Conservation (phyloP, 1,139 yeast species). For the Yamadazyma triangularis region DNA sequence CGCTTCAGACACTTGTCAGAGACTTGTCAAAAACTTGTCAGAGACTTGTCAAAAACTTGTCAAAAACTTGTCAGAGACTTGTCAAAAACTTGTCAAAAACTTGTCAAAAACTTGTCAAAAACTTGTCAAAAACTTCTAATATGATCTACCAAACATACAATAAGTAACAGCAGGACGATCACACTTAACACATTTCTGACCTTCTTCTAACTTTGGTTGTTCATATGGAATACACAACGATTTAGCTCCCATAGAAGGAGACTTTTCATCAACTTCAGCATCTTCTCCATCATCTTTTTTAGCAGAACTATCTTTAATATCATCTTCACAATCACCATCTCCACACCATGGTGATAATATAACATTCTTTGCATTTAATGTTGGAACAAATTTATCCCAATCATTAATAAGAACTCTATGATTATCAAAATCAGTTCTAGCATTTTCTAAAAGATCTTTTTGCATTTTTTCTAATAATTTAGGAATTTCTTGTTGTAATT, state of each 20-base stretch:
- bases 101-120: background rate
- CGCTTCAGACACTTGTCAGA: no score
- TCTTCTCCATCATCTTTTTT: constrained; percentile 77
- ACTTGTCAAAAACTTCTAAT: constrained; percentile 44
- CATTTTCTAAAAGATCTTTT: constrained; percentile 64
- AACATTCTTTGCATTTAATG: constrained; percentile 86
- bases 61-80: no score
- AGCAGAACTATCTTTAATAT: constrained; percentile 90
- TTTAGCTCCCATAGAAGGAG: constrained; percentile 99
- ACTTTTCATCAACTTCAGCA: constrained; percentile 87
- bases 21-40: no score
- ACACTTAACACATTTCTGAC: constrained; percentile 86
- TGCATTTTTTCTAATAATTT: constrained; percentile 80
- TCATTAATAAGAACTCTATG: constrained; percentile 79
- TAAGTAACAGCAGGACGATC: constrained; percentile 67
- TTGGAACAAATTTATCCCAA: constrained; percentile 91
- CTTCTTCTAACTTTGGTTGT: constrained; percentile 76
- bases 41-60: no score
- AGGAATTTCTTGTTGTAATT: constrained; percentile 66
- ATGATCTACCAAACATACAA: constrained; percentile 96
- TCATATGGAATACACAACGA: constrained; percentile 94
- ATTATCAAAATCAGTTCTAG: constrained; percentile 75
- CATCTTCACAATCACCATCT: constrained; percentile 88
- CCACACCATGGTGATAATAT: constrained; percentile 98
- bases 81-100: no score